These are phyloP conservation scores for Boletus mariae DNA, from an alignment of 1,284 basidiomycete genomes.

Conservation along the genomic window DNA sequence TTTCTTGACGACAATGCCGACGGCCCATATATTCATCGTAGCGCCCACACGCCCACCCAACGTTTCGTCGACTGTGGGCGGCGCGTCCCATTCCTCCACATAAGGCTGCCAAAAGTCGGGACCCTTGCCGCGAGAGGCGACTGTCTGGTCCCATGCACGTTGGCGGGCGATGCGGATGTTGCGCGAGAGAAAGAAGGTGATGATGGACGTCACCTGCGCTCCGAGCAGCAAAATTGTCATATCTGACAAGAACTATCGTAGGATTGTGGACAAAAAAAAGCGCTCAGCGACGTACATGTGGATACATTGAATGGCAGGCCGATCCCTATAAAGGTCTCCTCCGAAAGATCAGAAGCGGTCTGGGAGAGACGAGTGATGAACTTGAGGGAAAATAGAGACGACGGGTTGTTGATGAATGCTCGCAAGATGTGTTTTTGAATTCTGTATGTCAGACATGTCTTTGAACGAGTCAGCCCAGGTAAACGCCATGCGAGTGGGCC, in stretches of 20 bases:
- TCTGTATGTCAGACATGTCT: conserved; percentile 62
- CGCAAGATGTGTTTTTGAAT: conserved; percentile 63
- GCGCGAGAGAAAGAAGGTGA: conserved; percentile 74
- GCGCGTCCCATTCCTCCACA: conserved; percentile 80
- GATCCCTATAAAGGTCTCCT: conserved; percentile 62
- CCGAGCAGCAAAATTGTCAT: conserved; percentile 71
- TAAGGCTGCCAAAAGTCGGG: conserved; percentile 84
- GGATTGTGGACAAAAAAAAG: not conserved
- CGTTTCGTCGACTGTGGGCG: conserved; percentile 47
- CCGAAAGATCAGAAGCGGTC: conserved; percentile 56
- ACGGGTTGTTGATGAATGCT: conserved; percentile 57
- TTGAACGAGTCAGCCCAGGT: not conserved
- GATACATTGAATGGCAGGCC: conserved; percentile 60
- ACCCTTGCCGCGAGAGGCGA: conserved; percentile 74
- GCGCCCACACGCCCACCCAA: conserved; percentile 35
- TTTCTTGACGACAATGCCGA: conserved; percentile 47
- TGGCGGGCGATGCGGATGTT: conserved; percentile 77
- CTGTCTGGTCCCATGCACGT: conserved; percentile 77
- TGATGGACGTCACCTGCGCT: conserved; percentile 67
- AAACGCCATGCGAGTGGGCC: not conserved
- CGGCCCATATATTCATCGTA: conserved; percentile 47
- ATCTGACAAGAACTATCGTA: conserved; percentile 41
- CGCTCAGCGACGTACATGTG: conserved; percentile 51
- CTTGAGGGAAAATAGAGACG: conserved; percentile 25
- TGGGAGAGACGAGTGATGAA: conserved; percentile 14